Evolutionary conservation across 2,329 filamentous ascomycete species (phyloP).

Genomic region (Venturiaceae sp.): DNA sequence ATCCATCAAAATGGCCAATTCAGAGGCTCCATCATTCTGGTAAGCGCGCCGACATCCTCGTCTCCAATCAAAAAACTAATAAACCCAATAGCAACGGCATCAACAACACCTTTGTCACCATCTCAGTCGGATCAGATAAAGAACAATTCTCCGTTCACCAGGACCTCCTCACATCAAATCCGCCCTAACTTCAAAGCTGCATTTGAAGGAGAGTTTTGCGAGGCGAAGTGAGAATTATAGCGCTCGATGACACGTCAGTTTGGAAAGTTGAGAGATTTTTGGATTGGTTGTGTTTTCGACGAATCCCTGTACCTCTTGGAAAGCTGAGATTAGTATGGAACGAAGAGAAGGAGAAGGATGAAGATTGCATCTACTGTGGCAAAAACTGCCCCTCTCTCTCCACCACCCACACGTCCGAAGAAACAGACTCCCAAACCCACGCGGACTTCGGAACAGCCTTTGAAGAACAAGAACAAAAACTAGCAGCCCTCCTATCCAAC

Average conservation of each 20-base stretch:
- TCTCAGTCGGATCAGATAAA: background rate
- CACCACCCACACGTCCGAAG: no score
- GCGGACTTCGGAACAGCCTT: no score
- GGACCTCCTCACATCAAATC: background rate
- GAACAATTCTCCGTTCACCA: background rate
- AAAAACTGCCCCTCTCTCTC: no score
- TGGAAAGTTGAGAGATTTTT: background rate
- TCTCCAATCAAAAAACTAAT: background rate
- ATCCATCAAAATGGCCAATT: background rate
- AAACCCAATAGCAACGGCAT: background rate
- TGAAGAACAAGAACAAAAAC: no score
- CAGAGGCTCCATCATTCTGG: background rate
- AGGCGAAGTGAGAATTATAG: background rate
- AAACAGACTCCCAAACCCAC: no score
- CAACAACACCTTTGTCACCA: background rate
- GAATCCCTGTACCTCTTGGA: background rate
- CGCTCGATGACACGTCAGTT: background rate
- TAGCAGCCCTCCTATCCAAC: no score
- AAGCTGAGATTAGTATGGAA: no score
- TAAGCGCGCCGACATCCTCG: background rate
- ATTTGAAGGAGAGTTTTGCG: background rate
- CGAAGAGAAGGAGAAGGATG: no score
- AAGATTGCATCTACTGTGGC: no score
- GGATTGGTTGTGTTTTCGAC: constrained; percentile 1
- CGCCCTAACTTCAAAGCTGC: background rate